Base-by-base conservation (phyloP, 441 rosid genomes). In the Brassica balearica region DNA sequence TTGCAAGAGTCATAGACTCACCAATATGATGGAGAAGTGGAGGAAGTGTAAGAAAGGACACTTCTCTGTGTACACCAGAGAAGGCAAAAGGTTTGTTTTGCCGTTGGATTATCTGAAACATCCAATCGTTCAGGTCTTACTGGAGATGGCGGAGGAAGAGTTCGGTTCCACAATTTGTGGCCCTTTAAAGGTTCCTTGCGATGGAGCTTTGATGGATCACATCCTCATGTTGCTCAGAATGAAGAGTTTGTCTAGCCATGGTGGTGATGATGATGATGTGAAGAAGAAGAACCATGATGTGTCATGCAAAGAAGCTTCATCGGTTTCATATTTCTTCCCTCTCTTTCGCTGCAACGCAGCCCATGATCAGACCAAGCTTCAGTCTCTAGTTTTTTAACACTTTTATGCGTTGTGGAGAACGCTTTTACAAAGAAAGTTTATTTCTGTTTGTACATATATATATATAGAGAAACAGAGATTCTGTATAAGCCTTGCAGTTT, bases 141-240 rank as follows among this genome's bases (percentile, higher is more conserved):
- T 83, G 60, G 82, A 86, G 73, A 84, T 86, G 86, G 86, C 86
- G 1, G 83, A 82, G 78, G 89, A 88, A 61, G 87, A 86, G 77
- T 88, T 82, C 12, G 89, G 85, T 19, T 71, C 83, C 2, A 71
- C 72, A 14, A 59, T 72, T 58, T 66, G 76, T 63, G 85, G 91
- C 29, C 91, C 91, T 4, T 34, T 88, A 2, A 75, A 81, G 43
- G 86, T 88, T 72, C 89, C 91, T 29, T 88, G 87, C 17, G 85
- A 82, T 66, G 85, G 85, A 77, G 82, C 79, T 15, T 58, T 86
- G 53, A 72, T 83, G 87, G 82, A 72, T 14, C 81, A 79, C 68
- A 77, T 86, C 63, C 75, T 85, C 41, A 75, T 79, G 64, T 65
- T 84, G 62, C 64, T 83, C 2, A 84, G 82, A 29, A 84, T 77